Conservation (phyloP, 2,329 filamentous ascomycete species). For the Macrophomina phaseolina region DNA sequence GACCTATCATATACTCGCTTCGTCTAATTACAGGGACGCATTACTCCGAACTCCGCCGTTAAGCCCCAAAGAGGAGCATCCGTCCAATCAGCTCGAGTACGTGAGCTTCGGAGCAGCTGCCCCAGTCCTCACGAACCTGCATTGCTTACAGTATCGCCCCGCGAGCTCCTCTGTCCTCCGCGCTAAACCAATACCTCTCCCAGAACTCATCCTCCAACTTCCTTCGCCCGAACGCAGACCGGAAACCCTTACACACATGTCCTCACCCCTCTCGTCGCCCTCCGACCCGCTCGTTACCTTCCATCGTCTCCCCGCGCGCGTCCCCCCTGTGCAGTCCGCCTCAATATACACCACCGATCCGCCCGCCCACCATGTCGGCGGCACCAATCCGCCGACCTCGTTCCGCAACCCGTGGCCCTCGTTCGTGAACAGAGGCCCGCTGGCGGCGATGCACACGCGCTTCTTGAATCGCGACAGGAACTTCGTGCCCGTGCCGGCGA, state of each 20-base stretch:
- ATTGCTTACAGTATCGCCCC: too few species aligned
- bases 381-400: conserved; percentile 49
- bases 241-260: background rate
- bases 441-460: conserved; percentile 42
- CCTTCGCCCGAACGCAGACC: background rate
- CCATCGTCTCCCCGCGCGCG: conserved; percentile 4
- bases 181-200: background rate
- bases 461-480: conserved; percentile 48
- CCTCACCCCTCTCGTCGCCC: background rate
- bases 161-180: too few species aligned
- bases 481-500: conserved; percentile 53
- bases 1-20: background rate
- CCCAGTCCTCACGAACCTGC: too few species aligned
- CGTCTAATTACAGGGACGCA: background rate
- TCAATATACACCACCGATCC: background rate
- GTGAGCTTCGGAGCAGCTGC: background rate
- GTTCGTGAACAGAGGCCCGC: conserved; percentile 35
- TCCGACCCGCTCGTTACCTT: background rate
- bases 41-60: background rate
- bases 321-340: background rate
- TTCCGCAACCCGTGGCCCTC: conserved; percentile 60
- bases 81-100: background rate
- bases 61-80: background rate
- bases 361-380: conserved; percentile 36
- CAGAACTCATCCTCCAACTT: background rate